These are phyloP conservation scores for Boletus barrowsii DNA, from an alignment of 768 basidiomycete genomes.

Conservation along the genomic window DNA sequence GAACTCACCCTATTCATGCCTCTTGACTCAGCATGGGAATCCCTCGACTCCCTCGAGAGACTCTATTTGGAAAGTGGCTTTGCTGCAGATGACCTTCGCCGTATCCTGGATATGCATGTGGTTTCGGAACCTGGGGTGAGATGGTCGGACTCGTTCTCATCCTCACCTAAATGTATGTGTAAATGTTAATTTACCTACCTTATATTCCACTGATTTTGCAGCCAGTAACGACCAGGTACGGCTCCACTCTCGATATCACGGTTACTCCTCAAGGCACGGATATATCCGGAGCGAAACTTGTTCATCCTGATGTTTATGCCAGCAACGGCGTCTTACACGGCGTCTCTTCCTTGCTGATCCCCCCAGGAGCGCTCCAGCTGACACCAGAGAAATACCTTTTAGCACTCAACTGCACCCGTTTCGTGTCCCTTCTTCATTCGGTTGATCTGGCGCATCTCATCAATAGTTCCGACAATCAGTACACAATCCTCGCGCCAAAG, in stretches of 20 bases:
- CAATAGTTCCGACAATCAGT: slow-evolving; percentile 63
- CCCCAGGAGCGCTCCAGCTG: slow-evolving; percentile 67
- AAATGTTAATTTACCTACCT: not conserved
- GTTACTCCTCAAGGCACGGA: slow-evolving; percentile 52
- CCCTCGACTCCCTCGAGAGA: slow-evolving; percentile 71
- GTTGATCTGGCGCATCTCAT: slow-evolving; percentile 69
- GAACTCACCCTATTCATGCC: slow-evolving; percentile 90
- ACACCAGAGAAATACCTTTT: slow-evolving; percentile 96
- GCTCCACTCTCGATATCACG: slow-evolving; percentile 59
- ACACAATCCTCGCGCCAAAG: slow-evolving; percentile 88
- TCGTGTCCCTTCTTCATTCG: slow-evolving; percentile 85
- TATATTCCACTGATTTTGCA: slow-evolving; percentile 13
- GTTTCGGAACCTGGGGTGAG: slow-evolving; percentile 55
- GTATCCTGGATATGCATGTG: slow-evolving; percentile 78
- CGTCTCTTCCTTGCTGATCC: slow-evolving; percentile 78
- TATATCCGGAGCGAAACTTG: slow-evolving; percentile 56
- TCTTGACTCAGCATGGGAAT: slow-evolving; percentile 78
- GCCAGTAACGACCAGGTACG: slow-evolving; percentile 69
- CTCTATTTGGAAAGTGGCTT: slow-evolving; percentile 88
- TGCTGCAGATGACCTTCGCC: slow-evolving; percentile 73
- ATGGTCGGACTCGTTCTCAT: slow-evolving; percentile 63
- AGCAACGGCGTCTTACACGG: slow-evolving; percentile 95
- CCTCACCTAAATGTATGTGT: slow-evolving; percentile 51
- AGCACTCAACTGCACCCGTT: slow-evolving; percentile 85
- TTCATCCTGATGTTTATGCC: slow-evolving; percentile 84